Conservation (phyloP, 257 asterid genomes). For the Solanum microdontum region DNA sequence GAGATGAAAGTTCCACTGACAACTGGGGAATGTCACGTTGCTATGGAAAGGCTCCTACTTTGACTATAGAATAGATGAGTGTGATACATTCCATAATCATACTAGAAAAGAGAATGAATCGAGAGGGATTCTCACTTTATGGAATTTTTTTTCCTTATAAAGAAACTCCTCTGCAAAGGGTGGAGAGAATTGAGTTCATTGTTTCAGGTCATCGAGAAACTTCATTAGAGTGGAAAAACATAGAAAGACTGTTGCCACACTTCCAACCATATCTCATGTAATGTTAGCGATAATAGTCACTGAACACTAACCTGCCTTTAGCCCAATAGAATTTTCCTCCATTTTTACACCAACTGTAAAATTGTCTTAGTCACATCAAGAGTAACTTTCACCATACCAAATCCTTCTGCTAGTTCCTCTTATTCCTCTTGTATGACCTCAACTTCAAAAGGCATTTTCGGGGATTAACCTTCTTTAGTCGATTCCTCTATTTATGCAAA, state of each 20-base stretch:
- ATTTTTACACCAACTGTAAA: neutral
- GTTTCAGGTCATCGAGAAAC: too few species aligned
- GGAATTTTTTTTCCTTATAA: too few species aligned
- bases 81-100: neutral
- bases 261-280: neutral
- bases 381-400: neutral
- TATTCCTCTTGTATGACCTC: neutral
- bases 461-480: too few species aligned
- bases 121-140: neutral
- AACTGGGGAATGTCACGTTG: too few species aligned
- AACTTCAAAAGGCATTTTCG: too few species aligned
- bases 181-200: too few species aligned
- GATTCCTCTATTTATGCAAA: too few species aligned
- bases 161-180: too few species aligned
- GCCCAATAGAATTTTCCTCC: neutral
- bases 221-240: too few species aligned
- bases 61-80: neutral
- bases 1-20: too few species aligned
- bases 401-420: neutral
- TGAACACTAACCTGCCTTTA: neutral
- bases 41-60: too few species aligned
- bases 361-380: neutral
- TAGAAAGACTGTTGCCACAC: neutral
- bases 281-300: neutral
- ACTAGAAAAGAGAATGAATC: neutral